phyloP scores from a whole-genome alignment of 2,329 filamentous ascomycete species.

The Fusarium continuum region DNA sequence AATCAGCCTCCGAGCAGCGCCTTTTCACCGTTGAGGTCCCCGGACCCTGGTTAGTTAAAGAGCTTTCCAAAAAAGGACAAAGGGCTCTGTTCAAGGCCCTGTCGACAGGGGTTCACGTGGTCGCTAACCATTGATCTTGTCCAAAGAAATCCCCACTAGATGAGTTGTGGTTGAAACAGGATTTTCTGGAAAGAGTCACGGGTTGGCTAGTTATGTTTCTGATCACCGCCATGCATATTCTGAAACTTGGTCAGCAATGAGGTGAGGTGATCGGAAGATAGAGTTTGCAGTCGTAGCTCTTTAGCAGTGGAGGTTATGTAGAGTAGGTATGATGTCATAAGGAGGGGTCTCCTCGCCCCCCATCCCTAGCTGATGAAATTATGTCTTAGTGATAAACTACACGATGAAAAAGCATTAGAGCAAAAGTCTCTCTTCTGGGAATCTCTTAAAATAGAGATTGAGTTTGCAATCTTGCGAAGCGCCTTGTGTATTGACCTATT shows the following conservation, averaged over 20 bases:
- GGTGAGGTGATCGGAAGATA: not conserved
- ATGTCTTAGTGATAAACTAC: not conserved
- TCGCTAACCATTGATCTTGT: slow-evolving; percentile 34
- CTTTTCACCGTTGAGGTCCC: slow-evolving; percentile 19
- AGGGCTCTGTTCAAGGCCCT: slow-evolving; percentile 14
- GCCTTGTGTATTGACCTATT: slow-evolving; percentile 20
- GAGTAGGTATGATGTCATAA: slow-evolving; percentile 25
- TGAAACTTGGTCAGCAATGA: slow-evolving; percentile 32
- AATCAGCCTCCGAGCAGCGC: slow-evolving; percentile 29
- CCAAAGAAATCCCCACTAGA: slow-evolving; percentile 31
- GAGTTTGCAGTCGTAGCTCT: not conserved
- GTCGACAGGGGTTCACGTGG: slow-evolving; percentile 29
- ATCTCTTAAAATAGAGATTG: not conserved
- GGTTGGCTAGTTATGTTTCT: slow-evolving; percentile 21
- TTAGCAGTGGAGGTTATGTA: not conserved
- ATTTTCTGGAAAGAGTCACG: slow-evolving; percentile 36
- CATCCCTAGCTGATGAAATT: not conserved
- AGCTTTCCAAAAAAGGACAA: slow-evolving; percentile 21
- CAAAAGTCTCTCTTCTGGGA: not conserved
- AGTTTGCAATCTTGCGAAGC: slow-evolving; percentile 22
- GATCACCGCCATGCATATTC: slow-evolving; percentile 35
- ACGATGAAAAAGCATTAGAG: not conserved
- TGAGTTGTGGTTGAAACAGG: slow-evolving; percentile 31
- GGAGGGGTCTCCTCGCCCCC: not conserved
- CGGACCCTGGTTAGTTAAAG: slow-evolving; percentile 6